Conservation (phyloP, 176 grass and related monocot genomes). For the Tuctoria greenei region DNA sequence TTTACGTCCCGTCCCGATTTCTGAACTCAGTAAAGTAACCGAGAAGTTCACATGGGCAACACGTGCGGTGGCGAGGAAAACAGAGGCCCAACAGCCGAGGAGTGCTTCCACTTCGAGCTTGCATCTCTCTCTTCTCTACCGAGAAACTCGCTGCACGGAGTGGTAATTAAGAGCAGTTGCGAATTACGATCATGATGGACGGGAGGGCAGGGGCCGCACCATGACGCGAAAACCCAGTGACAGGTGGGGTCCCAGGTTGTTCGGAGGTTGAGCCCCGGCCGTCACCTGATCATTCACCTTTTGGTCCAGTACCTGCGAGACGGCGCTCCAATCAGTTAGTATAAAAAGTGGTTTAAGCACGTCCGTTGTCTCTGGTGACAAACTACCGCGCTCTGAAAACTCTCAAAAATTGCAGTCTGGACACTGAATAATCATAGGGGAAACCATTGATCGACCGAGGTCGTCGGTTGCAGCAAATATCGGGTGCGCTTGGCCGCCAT, state of each 20-base stretch:
- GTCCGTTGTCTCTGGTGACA: neutral
- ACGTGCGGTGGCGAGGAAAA: constrained; percentile 14
- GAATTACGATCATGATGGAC: neutral
- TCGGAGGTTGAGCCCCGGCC: neutral
- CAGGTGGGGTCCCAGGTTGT: constrained; percentile 16
- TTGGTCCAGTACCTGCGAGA: neutral
- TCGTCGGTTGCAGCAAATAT: neutral
- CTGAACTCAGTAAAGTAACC: neutral
- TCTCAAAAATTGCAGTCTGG: neutral
- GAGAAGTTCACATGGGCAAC: constrained; percentile 31
- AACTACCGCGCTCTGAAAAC: neutral
- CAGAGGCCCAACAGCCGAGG: neutral
- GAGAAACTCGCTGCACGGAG: neutral
- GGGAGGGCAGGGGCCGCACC: neutral
- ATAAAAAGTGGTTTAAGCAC: neutral
- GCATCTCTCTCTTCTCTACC: neutral
- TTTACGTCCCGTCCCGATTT: neutral
- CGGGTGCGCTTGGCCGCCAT: neutral
- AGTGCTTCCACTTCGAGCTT: neutral
- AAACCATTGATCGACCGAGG: neutral
- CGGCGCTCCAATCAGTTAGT: neutral
- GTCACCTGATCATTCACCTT: neutral
- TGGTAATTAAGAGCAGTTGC: neutral
- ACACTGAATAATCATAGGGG: neutral
- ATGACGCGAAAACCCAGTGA: neutral